A percentile compares a stretch with the other conserved stretches of the same genome.
Conservation (phyloP, 208 protist genomes). For the Trypanosoma scelopori region DNA sequence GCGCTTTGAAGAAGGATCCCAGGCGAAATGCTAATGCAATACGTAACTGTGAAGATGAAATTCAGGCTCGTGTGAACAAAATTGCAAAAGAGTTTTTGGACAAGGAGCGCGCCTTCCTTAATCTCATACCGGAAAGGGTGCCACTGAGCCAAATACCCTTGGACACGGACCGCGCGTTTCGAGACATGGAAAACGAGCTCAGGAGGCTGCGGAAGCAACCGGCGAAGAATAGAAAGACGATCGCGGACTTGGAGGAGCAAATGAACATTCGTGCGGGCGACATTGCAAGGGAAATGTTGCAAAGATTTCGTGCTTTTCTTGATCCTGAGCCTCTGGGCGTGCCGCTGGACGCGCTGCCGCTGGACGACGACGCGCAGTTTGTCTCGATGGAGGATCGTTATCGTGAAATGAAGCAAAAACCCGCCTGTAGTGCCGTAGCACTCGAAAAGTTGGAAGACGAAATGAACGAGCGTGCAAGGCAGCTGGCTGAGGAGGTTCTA, state of each 20-base stretch:
- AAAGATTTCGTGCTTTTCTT: slow-evolving; percentile 61
- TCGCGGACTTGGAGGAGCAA: slow-evolving; percentile 54
- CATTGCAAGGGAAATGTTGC: slow-evolving; percentile 66
- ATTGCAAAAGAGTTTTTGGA: slow-evolving; percentile 66
- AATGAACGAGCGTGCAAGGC: slow-evolving; percentile 55
- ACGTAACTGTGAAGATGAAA: slow-evolving; percentile 57
- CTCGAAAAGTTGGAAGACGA: slow-evolving; percentile 52
- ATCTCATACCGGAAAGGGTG: slow-evolving; percentile 73
- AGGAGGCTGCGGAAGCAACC: slow-evolving; percentile 37
- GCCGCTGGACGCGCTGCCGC: slow-evolving; percentile 51
- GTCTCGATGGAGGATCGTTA: slow-evolving; percentile 63
- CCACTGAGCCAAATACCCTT: slow-evolving; percentile 76
- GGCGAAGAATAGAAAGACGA: slow-evolving; percentile 1
- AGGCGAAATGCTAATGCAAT: slow-evolving; percentile 57
- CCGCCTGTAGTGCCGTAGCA: slow-evolving; percentile 18
- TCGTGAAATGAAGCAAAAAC: slow-evolving; percentile 54
- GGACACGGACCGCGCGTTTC: slow-evolving; percentile 63
- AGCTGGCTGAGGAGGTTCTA: slow-evolving; percentile 59
- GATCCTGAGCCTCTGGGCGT: slow-evolving; percentile 74
- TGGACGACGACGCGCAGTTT: slow-evolving; percentile 66
- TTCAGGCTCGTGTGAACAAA: slow-evolving; percentile 59
- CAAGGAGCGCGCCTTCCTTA: slow-evolving; percentile 75
- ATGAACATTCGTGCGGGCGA: slow-evolving; percentile 67
- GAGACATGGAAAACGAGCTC: slow-evolving; percentile 54
- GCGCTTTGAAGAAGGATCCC: slow-evolving; percentile 41